Conservation (phyloP, 371 early-diverging fungal genomes). For the Mortierella sp. region DNA sequence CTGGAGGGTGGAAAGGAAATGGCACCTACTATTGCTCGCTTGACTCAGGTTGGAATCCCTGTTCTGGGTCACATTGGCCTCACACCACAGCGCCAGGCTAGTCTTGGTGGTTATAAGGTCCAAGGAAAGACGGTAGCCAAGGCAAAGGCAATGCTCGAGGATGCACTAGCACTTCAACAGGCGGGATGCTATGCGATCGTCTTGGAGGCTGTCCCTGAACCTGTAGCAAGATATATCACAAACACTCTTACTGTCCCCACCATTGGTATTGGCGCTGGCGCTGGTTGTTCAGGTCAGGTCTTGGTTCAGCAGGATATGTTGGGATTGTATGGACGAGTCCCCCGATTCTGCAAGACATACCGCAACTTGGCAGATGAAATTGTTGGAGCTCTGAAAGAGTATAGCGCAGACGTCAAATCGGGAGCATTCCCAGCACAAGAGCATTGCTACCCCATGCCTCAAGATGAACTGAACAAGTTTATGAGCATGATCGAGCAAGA, state of each 20-base stretch:
- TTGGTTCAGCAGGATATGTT: slow-evolving; percentile 92
- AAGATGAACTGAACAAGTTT: slow-evolving; percentile 68
- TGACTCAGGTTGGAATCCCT: slow-evolving; percentile 89
- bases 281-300: slow-evolving; percentile 92
- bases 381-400: slow-evolving; percentile 77
- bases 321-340: slow-evolving; percentile 67
- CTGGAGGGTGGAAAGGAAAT: slow-evolving; percentile 94
- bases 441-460: slow-evolving; percentile 82
- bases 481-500: slow-evolving; percentile 37
- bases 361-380: slow-evolving; percentile 80
- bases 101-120: slow-evolving; percentile 92
- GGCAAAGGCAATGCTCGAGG: slow-evolving; percentile 80
- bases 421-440: slow-evolving; percentile 83
- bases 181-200: slow-evolving; percentile 95
- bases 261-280: slow-evolving; percentile 97
- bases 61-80: slow-evolving; percentile 95
- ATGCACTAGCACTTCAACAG: slow-evolving; percentile 90
- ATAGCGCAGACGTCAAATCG: slow-evolving; percentile 80
- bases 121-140: slow-evolving; percentile 90
- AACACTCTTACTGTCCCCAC: slow-evolving; percentile 84
- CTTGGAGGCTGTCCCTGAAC: slow-evolving; percentile 93
- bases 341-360: slow-evolving; percentile 91
- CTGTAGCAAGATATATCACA: slow-evolving; percentile 89
- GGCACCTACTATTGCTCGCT: slow-evolving; percentile 76
- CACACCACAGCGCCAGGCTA: slow-evolving; percentile 92